Evolutionary conservation across 371 early-diverging fungal species (phyloP).

Genomic region (Syncephalastrum racemosum): DNA sequence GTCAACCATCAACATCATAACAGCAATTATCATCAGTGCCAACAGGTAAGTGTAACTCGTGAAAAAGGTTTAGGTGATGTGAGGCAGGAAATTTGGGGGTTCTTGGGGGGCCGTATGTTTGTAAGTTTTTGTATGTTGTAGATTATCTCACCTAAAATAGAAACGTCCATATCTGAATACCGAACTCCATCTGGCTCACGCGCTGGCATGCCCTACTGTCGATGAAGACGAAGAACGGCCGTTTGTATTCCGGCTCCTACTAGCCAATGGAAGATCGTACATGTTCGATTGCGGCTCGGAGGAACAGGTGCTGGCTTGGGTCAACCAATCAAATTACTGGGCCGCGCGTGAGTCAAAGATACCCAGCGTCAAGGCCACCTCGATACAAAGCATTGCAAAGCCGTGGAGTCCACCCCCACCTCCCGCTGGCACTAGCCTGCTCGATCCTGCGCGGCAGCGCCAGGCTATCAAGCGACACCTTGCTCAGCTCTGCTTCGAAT

Average conservation of each 20-base stretch:
- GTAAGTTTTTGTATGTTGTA: conserved; percentile 2
- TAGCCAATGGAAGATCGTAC: conserved; percentile 17
- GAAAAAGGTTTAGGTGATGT: background rate
- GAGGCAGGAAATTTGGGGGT: no score
- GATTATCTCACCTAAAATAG: conserved; percentile 20
- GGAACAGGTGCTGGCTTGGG: conserved; percentile 21
- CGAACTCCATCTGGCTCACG: conserved; percentile 14
- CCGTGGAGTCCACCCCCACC: conserved; percentile 11
- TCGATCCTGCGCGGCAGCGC: conserved; percentile 9
- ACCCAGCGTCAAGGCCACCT: conserved; percentile 1
- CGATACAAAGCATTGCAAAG: background rate
- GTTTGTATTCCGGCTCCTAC: conserved; percentile 17
- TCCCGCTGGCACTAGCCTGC: conserved; percentile 18
- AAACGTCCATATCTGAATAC: conserved; percentile 14
- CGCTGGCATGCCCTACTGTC: conserved; percentile 6
- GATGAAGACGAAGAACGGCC: conserved; percentile 8
- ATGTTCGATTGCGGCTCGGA: conserved; percentile 27
- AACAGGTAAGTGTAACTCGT: conserved; percentile 6
- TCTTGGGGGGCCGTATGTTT: no score
- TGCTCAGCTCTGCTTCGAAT: conserved; percentile 9
- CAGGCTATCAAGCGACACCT: conserved; percentile 15
- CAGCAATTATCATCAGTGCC: conserved; percentile 1
- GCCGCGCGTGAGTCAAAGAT: conserved; percentile 30
- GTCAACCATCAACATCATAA: background rate
- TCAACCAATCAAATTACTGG: conserved; percentile 28